These are phyloP conservation scores for Ogataea saltuana DNA, from an alignment of 805 yeast species.

Conservation along the genomic window DNA sequence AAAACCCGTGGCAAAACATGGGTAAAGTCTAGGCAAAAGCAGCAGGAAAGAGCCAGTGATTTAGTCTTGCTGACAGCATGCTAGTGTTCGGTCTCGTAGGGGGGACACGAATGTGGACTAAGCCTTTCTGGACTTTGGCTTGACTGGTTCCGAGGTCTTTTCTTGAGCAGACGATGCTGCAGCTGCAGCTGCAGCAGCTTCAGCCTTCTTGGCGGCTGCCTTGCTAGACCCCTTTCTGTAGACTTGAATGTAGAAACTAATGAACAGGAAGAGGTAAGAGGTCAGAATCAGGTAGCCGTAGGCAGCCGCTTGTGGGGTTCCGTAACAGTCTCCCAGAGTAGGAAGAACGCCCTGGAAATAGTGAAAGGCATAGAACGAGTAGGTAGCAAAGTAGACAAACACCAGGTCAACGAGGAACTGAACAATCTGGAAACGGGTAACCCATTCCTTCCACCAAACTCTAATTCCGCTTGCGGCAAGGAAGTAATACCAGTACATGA, in stretches of 20 bases:
- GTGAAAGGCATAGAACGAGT: slow-evolving; percentile 78
- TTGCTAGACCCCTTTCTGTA: slow-evolving; percentile 54
- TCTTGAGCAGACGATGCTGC: slow-evolving; percentile 11
- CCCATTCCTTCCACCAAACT: slow-evolving; percentile 99
- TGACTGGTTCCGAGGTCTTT: slow-evolving; percentile 24
- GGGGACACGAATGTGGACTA: slow-evolving; percentile 12
- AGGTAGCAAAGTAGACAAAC: slow-evolving; percentile 92
- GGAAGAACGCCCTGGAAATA: slow-evolving; percentile 67
- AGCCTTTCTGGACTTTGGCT: slow-evolving; percentile 35
- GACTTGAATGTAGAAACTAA: slow-evolving; percentile 86
- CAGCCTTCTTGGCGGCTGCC: slow-evolving; percentile 17
- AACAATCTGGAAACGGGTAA: slow-evolving; percentile 90
- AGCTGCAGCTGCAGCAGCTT: slow-evolving; percentile 16
- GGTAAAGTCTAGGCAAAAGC: too few species aligned
- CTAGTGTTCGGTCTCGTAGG: too few species aligned
- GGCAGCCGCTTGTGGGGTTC: slow-evolving; percentile 90
- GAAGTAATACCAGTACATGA: slow-evolving; percentile 98
- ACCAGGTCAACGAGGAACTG: slow-evolving; percentile 88
- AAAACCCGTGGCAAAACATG: too few species aligned
- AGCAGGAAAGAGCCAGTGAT: too few species aligned
- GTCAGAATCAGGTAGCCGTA: slow-evolving; percentile 88
- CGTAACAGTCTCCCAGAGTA: slow-evolving; percentile 81
- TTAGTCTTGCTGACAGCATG: neutral
- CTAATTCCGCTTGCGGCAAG: slow-evolving; percentile 88
- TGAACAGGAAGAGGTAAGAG: slow-evolving; percentile 85